Evolutionary conservation across 345 rosid species (phyloP).

Genomic region (Rhodamnia argentea): DNA sequence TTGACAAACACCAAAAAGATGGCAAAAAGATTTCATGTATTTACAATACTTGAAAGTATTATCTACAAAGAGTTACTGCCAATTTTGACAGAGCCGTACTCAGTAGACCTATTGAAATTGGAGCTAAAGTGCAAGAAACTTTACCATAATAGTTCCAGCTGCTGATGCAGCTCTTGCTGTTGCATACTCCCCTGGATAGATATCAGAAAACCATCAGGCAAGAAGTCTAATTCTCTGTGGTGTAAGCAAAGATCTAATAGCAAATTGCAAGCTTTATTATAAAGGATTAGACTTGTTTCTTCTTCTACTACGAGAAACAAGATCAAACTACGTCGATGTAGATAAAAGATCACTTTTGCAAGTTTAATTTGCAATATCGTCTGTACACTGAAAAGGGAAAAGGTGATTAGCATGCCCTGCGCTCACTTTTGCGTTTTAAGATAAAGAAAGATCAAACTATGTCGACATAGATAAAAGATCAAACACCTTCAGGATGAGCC

Average conservation of each 20-base stretch:
- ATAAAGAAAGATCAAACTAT: background rate
- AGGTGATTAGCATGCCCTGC: background rate
- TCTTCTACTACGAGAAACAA: background rate
- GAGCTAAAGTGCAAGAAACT: constrained; percentile 1
- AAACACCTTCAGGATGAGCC: constrained; percentile 85
- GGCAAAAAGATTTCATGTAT: background rate
- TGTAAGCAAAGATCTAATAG: background rate
- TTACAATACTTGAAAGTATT: background rate
- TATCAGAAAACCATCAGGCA: background rate
- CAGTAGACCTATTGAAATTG: background rate
- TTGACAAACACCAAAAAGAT: background rate
- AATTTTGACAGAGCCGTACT: background rate
- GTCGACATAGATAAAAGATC: background rate
- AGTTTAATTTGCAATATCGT: background rate
- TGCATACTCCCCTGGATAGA: constrained; percentile 68
- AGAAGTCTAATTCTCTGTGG: background rate
- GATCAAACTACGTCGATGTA: no score
- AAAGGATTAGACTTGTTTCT: background rate
- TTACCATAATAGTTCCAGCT: constrained; percentile 79
- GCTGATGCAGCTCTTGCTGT: constrained; percentile 89
- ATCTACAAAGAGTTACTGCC: background rate
- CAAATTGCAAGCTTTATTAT: background rate
- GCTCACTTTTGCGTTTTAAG: background rate
- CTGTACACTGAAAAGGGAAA: background rate
- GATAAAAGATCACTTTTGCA: background rate